phyloP scores from a whole-genome alignment of 2,329 filamentous ascomycete species.

The Diaporthe australafricana region DNA sequence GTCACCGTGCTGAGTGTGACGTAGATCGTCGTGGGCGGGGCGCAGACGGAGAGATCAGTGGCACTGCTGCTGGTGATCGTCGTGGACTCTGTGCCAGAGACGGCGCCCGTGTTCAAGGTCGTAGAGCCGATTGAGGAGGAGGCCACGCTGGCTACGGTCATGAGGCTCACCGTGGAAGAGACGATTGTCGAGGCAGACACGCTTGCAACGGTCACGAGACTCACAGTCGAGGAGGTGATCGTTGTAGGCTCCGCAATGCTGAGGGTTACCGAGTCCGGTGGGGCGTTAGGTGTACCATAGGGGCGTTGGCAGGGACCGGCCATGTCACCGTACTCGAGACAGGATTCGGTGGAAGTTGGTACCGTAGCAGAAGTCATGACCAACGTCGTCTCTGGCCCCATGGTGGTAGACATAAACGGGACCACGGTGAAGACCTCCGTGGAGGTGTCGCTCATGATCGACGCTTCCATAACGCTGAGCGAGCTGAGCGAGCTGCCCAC shows the following conservation, averaged over 20 bases:
- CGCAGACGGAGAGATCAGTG: neutral
- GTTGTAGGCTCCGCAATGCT: conserved; percentile 19
- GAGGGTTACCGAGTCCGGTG: conserved; percentile 22
- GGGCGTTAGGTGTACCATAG: conserved; percentile 34
- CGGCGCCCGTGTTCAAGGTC: neutral
- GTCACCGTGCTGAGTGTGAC: conserved; percentile 29
- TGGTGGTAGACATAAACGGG: neutral
- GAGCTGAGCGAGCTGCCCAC: too few relatives aligned
- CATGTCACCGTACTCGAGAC: conserved; percentile 35
- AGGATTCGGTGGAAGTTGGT: neutral
- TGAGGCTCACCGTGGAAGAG: neutral
- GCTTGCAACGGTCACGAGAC: neutral
- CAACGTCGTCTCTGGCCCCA: neutral
- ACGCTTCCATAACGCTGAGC: neutral
- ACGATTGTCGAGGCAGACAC: neutral
- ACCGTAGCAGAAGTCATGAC: neutral
- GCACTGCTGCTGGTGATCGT: neutral
- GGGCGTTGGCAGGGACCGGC: conserved; percentile 35
- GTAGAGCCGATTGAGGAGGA: neutral
- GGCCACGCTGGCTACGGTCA: conserved; percentile 12
- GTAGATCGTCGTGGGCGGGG: conserved; percentile 26
- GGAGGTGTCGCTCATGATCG: neutral
- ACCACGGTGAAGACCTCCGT: neutral
- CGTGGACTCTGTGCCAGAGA: neutral
- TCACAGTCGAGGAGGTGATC: neutral